phyloP scores from a whole-genome alignment of 805 yeast species.

The Saccharomycopsis guyanensis region DNA sequence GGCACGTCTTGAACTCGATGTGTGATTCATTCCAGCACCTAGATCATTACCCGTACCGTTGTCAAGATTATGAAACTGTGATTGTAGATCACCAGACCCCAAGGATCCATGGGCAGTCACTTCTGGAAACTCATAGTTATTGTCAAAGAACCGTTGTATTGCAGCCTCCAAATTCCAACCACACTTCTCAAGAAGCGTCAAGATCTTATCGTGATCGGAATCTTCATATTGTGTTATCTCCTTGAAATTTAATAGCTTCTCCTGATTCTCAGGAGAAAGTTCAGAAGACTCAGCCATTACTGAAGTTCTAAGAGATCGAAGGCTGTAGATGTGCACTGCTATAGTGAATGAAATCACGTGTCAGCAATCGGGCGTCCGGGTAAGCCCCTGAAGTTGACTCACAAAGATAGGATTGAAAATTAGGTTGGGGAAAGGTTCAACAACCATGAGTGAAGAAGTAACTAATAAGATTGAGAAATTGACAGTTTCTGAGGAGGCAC shows the following conservation, averaged over 20 bases:
- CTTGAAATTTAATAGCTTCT: constrained; percentile 28
- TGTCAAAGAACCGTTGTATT: constrained; percentile 43
- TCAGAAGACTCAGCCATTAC: too few species aligned
- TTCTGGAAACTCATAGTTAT: constrained; percentile 25
- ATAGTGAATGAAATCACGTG: too few species aligned
- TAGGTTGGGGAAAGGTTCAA: too few species aligned
- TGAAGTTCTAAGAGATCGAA: too few species aligned
- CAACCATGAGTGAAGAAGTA: constrained; percentile 7
- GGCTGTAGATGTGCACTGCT: too few species aligned
- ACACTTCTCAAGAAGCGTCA: constrained; percentile 32
- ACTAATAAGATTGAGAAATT: constrained; percentile 13
- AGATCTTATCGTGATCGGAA: constrained; percentile 31
- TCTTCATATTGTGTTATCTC: constrained; percentile 34
- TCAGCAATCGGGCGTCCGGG: too few species aligned
- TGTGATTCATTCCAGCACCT: neutral
- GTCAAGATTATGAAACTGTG: neutral
- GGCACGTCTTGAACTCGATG: too few species aligned
- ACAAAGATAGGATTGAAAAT: too few species aligned
- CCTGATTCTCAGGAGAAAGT: constrained; percentile 26
- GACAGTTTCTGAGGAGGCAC: constrained; percentile 9
- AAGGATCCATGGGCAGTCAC: neutral
- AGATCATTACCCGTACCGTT: neutral
- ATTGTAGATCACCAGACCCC: too few species aligned
- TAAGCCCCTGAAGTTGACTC: too few species aligned
- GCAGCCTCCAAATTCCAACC: constrained; percentile 45